phyloP scores from a whole-genome alignment of 352 stramenopile species.

The Phytophthora pisi region DNA sequence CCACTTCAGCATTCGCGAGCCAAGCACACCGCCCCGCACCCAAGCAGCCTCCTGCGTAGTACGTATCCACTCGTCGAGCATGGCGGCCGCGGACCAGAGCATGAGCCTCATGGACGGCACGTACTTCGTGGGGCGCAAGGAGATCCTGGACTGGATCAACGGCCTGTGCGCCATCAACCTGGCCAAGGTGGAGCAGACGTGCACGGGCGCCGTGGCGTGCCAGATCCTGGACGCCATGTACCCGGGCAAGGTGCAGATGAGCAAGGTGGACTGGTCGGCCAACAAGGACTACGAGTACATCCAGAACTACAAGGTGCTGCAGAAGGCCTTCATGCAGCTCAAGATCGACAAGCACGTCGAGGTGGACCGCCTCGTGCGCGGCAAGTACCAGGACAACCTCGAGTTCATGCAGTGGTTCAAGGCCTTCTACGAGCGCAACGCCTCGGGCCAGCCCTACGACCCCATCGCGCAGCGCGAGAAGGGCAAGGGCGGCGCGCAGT shows the following conservation, averaged over 20 bases:
- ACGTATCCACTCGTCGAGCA: conserved; percentile 19
- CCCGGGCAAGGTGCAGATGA: conserved; percentile 95
- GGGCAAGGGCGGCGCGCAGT: conserved; percentile 93
- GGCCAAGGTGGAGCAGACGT: conserved; percentile 98
- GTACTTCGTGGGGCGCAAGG: conserved; percentile 97
- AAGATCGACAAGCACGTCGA: conserved; percentile 97
- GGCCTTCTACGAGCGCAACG: conserved; percentile 92
- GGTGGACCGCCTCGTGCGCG: conserved; percentile 97
- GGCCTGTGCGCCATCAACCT: conserved; percentile 93
- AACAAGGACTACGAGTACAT: conserved; percentile 99
- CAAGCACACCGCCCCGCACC: not conserved
- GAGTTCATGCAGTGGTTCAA: conserved; percentile 99
- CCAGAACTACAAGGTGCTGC: conserved; percentile 99
- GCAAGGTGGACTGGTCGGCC: conserved; percentile 97
- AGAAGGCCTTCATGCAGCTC: conserved; percentile 96
- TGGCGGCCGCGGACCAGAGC: conserved; percentile 83
- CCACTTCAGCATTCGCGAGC: conserved; percentile 24
- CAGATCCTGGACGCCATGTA: conserved; percentile 97
- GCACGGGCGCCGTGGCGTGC: conserved; percentile 95
- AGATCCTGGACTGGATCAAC: conserved; percentile 99
- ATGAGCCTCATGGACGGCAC: conserved; percentile 97
- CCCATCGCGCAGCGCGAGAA: conserved; percentile 90
- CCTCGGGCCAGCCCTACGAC: conserved; percentile 93
- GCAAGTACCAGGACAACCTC: conserved; percentile 99
- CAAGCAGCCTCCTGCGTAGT: not conserved